A percentile compares a stretch with the other conserved stretches of the same genome.
These are phyloP conservation scores for Ajuga chamaepitys DNA, from an alignment of 257 asterid genomes.

Conservation along the genomic window DNA sequence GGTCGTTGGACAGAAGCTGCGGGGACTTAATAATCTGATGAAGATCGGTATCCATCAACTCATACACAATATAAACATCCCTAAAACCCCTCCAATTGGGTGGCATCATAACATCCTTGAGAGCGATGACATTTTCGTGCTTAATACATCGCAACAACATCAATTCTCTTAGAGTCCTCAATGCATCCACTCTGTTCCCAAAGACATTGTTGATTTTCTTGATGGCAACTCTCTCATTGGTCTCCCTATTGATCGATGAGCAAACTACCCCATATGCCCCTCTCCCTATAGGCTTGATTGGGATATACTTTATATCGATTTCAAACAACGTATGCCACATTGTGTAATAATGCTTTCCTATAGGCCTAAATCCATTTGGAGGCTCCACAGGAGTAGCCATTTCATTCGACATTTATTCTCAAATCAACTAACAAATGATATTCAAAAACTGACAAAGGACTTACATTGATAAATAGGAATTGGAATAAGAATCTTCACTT, in stretches of 20 bases:
- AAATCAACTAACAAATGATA: background rate
- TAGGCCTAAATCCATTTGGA: constrained; percentile 18
- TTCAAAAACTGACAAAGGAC: background rate
- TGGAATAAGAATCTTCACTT: constrained; percentile 21
- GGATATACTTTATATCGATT: constrained; percentile 27
- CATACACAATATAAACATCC: constrained; percentile 37
- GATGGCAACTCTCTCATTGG: constrained; percentile 32
- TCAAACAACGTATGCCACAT: constrained; percentile 36
- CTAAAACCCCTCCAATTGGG: constrained; percentile 25
- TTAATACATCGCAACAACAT: constrained; percentile 30
- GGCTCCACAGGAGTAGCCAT: constrained; percentile 33
- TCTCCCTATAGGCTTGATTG: constrained; percentile 34
- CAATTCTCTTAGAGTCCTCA: constrained; percentile 32
- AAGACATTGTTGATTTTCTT: constrained; percentile 36
- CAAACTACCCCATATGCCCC: constrained; percentile 42
- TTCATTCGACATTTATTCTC: background rate
- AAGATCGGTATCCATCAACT: constrained; percentile 37
- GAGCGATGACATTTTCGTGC: constrained; percentile 32
- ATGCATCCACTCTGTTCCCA: constrained; percentile 27
- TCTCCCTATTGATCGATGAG: constrained; percentile 29
- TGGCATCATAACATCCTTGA: constrained; percentile 40
- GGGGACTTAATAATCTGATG: constrained; percentile 34
- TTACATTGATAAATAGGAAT: constrained; percentile 5
- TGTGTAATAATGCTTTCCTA: constrained; percentile 27
- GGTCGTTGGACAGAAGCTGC: constrained; percentile 27